Evolutionary conservation across 192 early-diverging fungal genomes (phyloP), one percentile per base, ranked within the genome.

Genomic region (Backusella macrospora): DNA sequence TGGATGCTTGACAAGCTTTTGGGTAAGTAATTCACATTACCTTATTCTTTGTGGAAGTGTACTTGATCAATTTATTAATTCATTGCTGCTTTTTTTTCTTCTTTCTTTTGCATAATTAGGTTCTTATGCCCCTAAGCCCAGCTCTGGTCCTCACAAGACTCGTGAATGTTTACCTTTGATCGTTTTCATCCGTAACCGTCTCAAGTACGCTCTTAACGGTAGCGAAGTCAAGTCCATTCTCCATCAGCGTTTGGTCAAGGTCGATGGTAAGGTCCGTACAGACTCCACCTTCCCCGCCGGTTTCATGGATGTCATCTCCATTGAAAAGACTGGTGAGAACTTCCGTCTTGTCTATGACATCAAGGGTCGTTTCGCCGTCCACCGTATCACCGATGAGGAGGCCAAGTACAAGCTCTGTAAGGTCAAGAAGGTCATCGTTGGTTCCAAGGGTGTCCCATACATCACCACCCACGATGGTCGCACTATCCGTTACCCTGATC

Each of bases 1-100:
- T 99, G 98, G 98, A 98, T 99, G 96, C 91, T 99, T 81, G 97
- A 99, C 96, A 99, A 99, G 87, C 93, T 99, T 75, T 96, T 96
- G 85, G 98, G 98, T 82, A 97, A 43, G 37, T 43, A 37, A 13
- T 45, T 74, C 12, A 68, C 47, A 68, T 15, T 7, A 55, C 13
- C 26, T 42, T 72, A 16, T 55, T 72, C 7, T 44, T 42, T 40
- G 14, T 63, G 38, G 18, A 73, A 73, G 39, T 44, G 21, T 21
- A 45, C 62, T 29, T 52, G 72, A 66, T 64, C 65, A 73, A 64
- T 64, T 65, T 64, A 73, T 66, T 64, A 73, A 73, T 73, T 64
- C 72, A 34, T 34, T 67, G 5, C 14, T 44, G 8, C 6, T 21
- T 26, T 26, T 26, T 68, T 23, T 26, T 69, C 34, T 29, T 62